Conservation (phyloP, 2,329 filamentous ascomycete genomes). For the Epichloe sibirici region DNA sequence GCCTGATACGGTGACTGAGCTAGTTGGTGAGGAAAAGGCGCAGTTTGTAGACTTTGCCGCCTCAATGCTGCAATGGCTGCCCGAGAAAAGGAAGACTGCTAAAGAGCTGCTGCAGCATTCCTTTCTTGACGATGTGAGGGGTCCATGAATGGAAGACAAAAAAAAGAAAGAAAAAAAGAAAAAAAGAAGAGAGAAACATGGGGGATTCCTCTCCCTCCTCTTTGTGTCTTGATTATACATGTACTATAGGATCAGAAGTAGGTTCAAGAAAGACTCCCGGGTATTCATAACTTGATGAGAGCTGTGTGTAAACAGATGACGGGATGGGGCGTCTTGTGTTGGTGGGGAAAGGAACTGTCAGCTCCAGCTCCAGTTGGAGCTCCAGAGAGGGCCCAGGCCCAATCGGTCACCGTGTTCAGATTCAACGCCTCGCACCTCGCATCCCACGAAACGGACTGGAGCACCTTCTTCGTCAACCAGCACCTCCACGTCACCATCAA, state of each 20-base stretch:
- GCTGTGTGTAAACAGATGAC: no score
- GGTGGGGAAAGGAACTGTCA: neutral
- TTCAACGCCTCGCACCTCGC: neutral
- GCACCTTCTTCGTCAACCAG: neutral
- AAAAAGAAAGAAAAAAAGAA: no score
- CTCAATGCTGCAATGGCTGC: slow-evolving; percentile 15
- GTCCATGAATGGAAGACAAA: no score
- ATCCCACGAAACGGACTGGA: neutral
- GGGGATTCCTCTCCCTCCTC: no score
- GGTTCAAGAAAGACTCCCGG: no score
- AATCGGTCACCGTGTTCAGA: slow-evolving; percentile 7
- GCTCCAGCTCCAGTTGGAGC: neutral
- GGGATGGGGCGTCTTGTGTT: neutral
- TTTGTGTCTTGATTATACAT: no score
- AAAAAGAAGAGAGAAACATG: no score
- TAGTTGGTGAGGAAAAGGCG: slow-evolving; percentile 7
- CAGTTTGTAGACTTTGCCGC: slow-evolving; percentile 12
- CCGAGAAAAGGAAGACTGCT: slow-evolving; percentile 14
- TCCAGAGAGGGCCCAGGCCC: neutral
- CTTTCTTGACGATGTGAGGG: neutral
- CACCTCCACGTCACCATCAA: neutral
- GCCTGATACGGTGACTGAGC: slow-evolving; percentile 10
- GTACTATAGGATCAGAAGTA: no score
- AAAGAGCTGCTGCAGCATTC: slow-evolving; percentile 10
- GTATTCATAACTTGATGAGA: no score